Conservation (phyloP, 2,329 filamentous ascomycete genomes). For the Botrytis paeoniae region DNA sequence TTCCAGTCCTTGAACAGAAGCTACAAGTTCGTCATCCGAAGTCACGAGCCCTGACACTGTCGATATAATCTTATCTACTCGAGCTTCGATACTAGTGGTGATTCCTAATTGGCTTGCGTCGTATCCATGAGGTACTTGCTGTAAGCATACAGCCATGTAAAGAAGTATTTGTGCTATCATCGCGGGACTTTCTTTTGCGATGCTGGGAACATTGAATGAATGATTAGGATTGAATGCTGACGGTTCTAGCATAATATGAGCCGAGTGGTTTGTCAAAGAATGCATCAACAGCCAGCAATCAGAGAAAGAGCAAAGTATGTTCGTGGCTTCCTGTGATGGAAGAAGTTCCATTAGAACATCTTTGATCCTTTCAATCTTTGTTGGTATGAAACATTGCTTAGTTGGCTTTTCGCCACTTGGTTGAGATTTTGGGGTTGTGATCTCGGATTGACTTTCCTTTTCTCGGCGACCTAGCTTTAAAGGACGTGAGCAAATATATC, state of each 20-base stretch:
- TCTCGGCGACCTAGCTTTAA: conserved; percentile 32
- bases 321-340: conserved; percentile 32
- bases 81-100: conserved; percentile 25
- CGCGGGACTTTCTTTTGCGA: conserved; percentile 30
- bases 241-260: conserved; percentile 11
- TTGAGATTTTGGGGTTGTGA: conserved; percentile 27
- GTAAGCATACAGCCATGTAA: conserved; percentile 34
- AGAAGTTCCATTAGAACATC: conserved; percentile 34
- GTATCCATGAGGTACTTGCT: conserved; percentile 32
- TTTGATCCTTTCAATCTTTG: conserved; percentile 33
- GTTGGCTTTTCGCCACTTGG: conserved; percentile 18
- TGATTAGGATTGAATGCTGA: conserved; percentile 6
- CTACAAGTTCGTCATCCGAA: conserved; percentile 46
- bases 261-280: conserved; percentile 23
- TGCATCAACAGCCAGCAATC: conserved; percentile 33
- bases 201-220: conserved; percentile 29
- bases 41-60: conserved; percentile 41
- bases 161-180: conserved; percentile 33
- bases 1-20: conserved; percentile 50
- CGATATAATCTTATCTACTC: conserved; percentile 33
- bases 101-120: conserved; percentile 29
- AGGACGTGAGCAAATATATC: background rate
- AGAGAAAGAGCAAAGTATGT: conserved; percentile 30
- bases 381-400: conserved; percentile 23
- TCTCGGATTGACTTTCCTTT: conserved; percentile 23